Evolutionary conservation across 1,284 basidiomycete species (phyloP).

Genomic region (Microbotryum scabiosae): DNA sequence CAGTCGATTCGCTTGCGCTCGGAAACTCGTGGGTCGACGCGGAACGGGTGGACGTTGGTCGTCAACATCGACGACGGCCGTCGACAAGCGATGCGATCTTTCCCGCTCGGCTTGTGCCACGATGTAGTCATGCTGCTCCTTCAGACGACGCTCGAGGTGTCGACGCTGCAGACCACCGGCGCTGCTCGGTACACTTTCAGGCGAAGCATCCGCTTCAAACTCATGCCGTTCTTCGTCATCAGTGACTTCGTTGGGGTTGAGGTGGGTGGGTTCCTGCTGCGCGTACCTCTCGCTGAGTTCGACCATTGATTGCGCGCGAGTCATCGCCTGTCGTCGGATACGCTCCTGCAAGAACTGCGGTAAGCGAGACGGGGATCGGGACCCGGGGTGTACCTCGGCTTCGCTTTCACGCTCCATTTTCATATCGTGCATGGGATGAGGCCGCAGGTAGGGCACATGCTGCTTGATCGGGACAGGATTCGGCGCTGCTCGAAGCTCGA

Average conservation of each 20-base stretch:
- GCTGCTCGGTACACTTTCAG: constrained; percentile 19
- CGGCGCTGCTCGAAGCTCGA: constrained; percentile 5
- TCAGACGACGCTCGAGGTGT: constrained; percentile 13
- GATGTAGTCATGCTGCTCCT: constrained; percentile 3
- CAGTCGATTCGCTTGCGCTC: no score
- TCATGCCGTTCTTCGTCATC: not conserved
- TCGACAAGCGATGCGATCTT: no score
- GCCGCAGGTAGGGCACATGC: not conserved
- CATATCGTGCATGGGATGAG: not conserved
- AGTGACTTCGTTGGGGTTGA: no score
- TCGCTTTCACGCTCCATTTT: not conserved
- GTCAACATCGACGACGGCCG: no score
- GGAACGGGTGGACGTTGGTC: no score
- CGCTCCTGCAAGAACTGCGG: constrained; percentile 24
- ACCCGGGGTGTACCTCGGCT: not conserved
- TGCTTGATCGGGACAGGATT: constrained; percentile 6
- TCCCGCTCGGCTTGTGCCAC: no score
- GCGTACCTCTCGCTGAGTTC: constrained; percentile 15
- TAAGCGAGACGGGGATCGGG: constrained; percentile 12
- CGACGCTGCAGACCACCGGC: constrained; percentile 24
- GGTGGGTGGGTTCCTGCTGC: not conserved
- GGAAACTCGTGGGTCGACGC: no score
- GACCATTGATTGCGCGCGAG: constrained; percentile 24
- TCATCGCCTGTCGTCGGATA: not conserved
- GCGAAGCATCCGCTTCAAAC: not conserved